Percentiles rank a stretch among this genome's conserved stretches.
These are phyloP conservation scores for Calonectria pauciramosa DNA, from an alignment of 2,329 filamentous ascomycete species.

Conservation along the genomic window DNA sequence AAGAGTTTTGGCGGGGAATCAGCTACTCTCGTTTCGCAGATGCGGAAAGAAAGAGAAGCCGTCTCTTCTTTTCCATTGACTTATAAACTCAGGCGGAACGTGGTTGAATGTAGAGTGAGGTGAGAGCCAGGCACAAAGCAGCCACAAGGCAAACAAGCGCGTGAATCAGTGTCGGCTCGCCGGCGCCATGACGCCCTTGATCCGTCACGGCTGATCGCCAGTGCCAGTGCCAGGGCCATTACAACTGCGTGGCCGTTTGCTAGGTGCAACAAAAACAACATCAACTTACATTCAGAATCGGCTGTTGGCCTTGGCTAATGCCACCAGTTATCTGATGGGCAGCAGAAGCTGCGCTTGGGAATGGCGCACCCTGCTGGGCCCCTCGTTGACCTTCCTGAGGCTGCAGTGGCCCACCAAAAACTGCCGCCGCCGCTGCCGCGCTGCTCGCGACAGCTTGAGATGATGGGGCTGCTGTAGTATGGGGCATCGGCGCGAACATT, in stretches of 20 bases:
- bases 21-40: background rate
- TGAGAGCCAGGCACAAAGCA: conserved; percentile 13
- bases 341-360: conserved; percentile 60
- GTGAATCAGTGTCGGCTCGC: conserved; percentile 30
- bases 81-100: background rate
- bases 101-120: conserved; percentile 1
- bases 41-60: background rate
- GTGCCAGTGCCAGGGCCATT: conserved; percentile 28
- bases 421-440: conserved; percentile 64
- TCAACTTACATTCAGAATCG: conserved; percentile 65
- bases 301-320: conserved; percentile 59
- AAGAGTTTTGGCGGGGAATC: background rate
- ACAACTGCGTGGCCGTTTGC: background rate
- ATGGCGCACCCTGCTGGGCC: conserved; percentile 58
- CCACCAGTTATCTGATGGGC: conserved; percentile 56
- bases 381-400: conserved; percentile 74
- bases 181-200: conserved; percentile 26
- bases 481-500: conserved; percentile 69
- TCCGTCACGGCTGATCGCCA: conserved; percentile 29
- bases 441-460: conserved; percentile 71
- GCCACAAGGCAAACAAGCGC: conserved; percentile 20
- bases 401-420: conserved; percentile 79
- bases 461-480: conserved; percentile 64
- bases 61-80: conserved; percentile 1
- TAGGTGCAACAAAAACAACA: conserved; percentile 17